Conservation (phyloP, 768 basidiomycete genomes). For the Nidularia sp. region DNA sequence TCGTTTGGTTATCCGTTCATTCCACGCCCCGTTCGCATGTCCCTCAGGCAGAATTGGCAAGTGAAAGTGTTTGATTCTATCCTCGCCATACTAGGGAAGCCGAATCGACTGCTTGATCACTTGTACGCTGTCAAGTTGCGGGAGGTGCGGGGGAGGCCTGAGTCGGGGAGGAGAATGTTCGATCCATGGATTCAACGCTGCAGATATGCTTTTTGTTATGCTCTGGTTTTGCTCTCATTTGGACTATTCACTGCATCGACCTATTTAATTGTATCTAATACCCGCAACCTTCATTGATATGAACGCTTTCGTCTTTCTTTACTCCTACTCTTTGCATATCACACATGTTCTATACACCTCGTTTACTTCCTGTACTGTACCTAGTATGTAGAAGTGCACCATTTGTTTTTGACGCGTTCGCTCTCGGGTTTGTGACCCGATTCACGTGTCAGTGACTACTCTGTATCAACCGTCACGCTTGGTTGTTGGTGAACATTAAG, state of each 20-base stretch:
- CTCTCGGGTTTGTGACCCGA: too few relatives aligned
- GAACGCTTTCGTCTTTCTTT: background rate
- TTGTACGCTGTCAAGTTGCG: constrained; percentile 38
- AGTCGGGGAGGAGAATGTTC: constrained; percentile 44
- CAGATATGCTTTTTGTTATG: constrained; percentile 52
- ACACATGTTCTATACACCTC: background rate
- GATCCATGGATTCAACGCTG: constrained; percentile 58
- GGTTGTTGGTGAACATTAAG: too few relatives aligned
- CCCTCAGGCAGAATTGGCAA: background rate
- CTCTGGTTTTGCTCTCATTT: constrained; percentile 37
- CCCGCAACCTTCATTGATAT: constrained; percentile 23
- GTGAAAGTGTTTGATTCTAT: constrained; percentile 6
- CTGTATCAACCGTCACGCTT: too few relatives aligned
- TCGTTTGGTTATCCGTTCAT: constrained; percentile 61
- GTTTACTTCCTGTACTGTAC: background rate
- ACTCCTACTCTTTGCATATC: background rate
- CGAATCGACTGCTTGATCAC: constrained; percentile 41
- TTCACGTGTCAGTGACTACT: too few relatives aligned
- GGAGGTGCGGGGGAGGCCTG: constrained; percentile 39
- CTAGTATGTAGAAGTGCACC: background rate
- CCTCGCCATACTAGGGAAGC: constrained; percentile 30
- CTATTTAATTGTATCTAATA: constrained; percentile 40
- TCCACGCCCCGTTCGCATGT: constrained; percentile 35
- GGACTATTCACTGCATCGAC: constrained; percentile 33
- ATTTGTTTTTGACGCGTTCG: too few relatives aligned